Percentiles rank a stretch among this genome's conserved stretches.
Evolutionary conservation across 768 basidiomycete genomes (phyloP).

Genomic region (Podaxis pistillaris): DNA sequence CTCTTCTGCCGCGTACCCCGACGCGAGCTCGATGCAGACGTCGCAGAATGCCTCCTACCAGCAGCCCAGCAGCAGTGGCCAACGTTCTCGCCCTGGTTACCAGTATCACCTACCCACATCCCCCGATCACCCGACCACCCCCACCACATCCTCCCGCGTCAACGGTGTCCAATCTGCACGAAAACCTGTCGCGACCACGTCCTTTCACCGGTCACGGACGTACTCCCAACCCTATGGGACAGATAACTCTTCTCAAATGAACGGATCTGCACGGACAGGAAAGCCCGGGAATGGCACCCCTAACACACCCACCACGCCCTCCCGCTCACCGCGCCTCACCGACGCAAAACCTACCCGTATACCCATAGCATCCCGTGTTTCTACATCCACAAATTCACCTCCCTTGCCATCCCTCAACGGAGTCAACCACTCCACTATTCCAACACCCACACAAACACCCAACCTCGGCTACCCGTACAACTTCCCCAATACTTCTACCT

Average conservation of each 20-base stretch:
- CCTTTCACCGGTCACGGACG: conserved; percentile 57
- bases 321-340: conserved; percentile 41
- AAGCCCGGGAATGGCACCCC: background rate
- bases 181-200: conserved; percentile 26
- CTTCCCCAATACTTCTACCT: conserved; percentile 24
- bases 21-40: conserved; percentile 1
- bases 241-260: conserved; percentile 30
- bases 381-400: conserved; percentile 1
- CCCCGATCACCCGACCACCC: conserved; percentile 20
- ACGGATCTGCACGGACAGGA: conserved; percentile 28
- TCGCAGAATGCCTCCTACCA: conserved; percentile 16
- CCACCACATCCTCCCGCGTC: conserved; percentile 24
- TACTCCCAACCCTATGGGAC: conserved; percentile 59
- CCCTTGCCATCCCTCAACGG: conserved; percentile 4
- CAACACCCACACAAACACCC: conserved; percentile 22
- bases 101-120: conserved; percentile 4
- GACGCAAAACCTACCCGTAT: conserved; percentile 50
- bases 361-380: conserved; percentile 38
- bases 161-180: conserved; percentile 32
- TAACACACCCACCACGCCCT: conserved; percentile 20
- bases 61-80: conserved; percentile 13
- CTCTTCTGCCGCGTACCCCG: conserved; percentile 13
- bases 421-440: conserved; percentile 21
- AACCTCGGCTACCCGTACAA: conserved; percentile 14
- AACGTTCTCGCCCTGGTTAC: conserved; percentile 19